phyloP scores from a whole-genome alignment of 495 filamentous ascomycete genomes.

The Xylaria castorea region DNA sequence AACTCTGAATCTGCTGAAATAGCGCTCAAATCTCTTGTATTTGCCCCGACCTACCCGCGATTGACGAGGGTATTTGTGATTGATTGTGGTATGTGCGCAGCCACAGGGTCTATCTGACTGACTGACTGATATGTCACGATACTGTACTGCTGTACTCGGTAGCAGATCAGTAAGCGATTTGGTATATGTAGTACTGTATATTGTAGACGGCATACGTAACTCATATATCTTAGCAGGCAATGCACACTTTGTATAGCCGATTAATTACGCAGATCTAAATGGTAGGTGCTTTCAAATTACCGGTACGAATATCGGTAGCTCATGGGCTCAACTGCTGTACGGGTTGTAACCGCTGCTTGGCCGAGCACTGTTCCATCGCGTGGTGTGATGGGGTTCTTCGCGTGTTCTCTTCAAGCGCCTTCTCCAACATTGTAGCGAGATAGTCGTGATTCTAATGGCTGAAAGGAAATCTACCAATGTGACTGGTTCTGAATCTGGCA shows the following conservation, averaged over 20 bases:
- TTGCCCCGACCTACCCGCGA: conserved; percentile 17
- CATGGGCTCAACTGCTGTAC: background rate
- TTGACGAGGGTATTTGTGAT: conserved; percentile 12
- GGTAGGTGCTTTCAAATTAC: background rate
- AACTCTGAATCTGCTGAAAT: conserved; percentile 24
- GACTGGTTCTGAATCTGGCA: conserved; percentile 17
- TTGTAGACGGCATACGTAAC: background rate
- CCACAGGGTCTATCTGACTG: no score
- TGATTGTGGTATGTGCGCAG: conserved; percentile 2
- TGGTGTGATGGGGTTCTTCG: conserved; percentile 11
- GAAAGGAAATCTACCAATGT: conserved; percentile 15
- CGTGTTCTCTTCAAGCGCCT: conserved; percentile 13
- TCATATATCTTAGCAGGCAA: background rate
- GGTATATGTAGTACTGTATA: background rate
- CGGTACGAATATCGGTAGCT: background rate
- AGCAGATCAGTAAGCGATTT: background rate
- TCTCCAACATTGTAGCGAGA: conserved; percentile 1
- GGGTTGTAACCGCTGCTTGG: background rate
- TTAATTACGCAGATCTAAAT: background rate
- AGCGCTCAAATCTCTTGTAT: conserved; percentile 8
- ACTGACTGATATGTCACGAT: background rate
- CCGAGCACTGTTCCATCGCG: conserved; percentile 9
- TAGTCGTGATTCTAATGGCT: conserved; percentile 15
- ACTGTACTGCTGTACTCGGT: background rate
- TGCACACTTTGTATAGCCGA: background rate